Percentiles rank a stretch among this genome's conserved stretches.
Conservation (phyloP, 73 alveolate species). For the Tetrahymena thermophila region DNA sequence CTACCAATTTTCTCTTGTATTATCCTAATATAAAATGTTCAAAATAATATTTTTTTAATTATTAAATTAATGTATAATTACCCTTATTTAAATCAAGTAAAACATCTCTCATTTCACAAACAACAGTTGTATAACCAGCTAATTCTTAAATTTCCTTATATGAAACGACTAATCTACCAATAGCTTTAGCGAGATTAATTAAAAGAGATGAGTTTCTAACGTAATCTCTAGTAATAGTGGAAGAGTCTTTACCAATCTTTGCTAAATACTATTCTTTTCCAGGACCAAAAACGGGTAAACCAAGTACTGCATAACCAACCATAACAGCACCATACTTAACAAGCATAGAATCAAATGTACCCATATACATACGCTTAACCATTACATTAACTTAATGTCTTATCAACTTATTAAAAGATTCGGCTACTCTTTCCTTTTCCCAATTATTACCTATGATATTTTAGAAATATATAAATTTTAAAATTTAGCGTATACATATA, state of each 20-base stretch:
- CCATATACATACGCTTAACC: constrained; percentile 70
- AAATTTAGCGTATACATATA: not conserved
- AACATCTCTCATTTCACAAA: constrained; percentile 72
- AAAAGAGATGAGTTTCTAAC: constrained; percentile 79
- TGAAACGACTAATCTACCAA: constrained; percentile 83
- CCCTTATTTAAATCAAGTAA: constrained; percentile 69
- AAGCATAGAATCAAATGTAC: constrained; percentile 81
- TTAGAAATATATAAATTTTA: not conserved
- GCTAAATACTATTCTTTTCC: constrained; percentile 60
- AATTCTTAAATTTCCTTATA: constrained; percentile 80
- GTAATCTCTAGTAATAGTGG: constrained; percentile 77
- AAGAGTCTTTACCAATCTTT: constrained; percentile 17
- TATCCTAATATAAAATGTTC: not conserved
- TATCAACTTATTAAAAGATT: constrained; percentile 46
- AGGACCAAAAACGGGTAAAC: constrained; percentile 92
- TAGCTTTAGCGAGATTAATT: constrained; percentile 88
- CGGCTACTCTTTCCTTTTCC: constrained; percentile 68
- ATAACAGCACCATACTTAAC: constrained; percentile 92
- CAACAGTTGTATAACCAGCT: constrained; percentile 87
- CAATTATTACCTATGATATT: constrained; percentile 39
- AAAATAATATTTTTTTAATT: not conserved
- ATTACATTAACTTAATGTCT: constrained; percentile 49
- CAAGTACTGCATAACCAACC: constrained; percentile 85
- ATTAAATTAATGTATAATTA: constrained; percentile 35
- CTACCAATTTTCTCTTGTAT: constrained; percentile 21